Percentiles rank a stretch among this genome's conserved stretches.
Conservation (phyloP, 768 basidiomycete species). For the Neoboletus magnificus region DNA sequence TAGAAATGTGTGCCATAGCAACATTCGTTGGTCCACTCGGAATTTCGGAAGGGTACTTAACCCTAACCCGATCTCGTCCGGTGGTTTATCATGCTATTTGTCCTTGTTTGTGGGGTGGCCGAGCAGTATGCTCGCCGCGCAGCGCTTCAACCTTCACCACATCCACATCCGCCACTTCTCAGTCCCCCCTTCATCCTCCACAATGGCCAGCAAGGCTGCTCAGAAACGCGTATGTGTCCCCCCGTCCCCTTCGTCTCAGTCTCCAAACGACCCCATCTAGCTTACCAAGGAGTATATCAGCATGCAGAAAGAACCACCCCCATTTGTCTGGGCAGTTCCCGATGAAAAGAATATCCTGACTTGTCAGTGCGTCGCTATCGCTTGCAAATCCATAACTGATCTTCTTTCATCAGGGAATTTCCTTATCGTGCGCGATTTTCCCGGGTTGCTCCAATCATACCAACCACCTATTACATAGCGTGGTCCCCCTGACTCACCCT, state of each 20-base stretch:
- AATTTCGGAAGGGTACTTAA: not conserved
- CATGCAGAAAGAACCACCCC: conserved; percentile 93
- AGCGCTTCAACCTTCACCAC: conserved; percentile 24
- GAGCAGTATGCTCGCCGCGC: conserved; percentile 20
- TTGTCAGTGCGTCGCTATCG: conserved; percentile 53
- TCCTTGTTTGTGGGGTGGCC: conserved; percentile 26
- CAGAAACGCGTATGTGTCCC: conserved; percentile 64
- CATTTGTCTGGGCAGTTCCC: conserved; percentile 92
- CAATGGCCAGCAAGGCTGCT: conserved; percentile 83
- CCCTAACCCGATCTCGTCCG: conserved; percentile 19
- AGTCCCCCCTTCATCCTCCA: conserved; percentile 1
- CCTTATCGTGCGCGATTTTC: conserved; percentile 66
- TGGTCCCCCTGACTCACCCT: conserved; percentile 93
- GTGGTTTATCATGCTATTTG: conserved; percentile 14
- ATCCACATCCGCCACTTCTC: conserved; percentile 14
- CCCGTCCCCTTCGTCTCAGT: conserved; percentile 6
- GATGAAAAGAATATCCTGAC: conserved; percentile 97
- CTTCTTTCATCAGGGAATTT: conserved; percentile 73
- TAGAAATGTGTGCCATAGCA: conserved; percentile 5
- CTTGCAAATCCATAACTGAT: conserved; percentile 10
- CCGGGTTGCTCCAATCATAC: not conserved
- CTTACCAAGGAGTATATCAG: conserved; percentile 84
- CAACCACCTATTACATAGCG: conserved; percentile 46
- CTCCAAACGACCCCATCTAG: conserved; percentile 35
- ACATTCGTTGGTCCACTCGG: not conserved